phyloP scores from a whole-genome alignment of 2,329 filamentous ascomycete species.

The Fusarium sp. region DNA sequence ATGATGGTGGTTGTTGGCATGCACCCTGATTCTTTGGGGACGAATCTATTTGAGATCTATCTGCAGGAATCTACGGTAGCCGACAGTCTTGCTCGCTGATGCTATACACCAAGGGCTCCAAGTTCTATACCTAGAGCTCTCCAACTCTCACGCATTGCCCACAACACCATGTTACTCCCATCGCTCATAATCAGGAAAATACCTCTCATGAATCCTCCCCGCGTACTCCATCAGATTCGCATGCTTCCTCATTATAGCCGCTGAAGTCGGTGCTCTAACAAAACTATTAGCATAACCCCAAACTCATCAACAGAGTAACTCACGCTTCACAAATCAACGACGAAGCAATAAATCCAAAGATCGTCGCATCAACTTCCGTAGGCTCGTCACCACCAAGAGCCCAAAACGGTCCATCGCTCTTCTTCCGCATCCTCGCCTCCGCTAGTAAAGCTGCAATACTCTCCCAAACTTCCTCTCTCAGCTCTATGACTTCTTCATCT shows the following conservation, averaged over 20 bases:
- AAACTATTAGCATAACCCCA: neutral
- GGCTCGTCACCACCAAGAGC: slow-evolving; percentile 61
- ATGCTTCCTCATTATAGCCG: slow-evolving; percentile 54
- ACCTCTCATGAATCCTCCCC: slow-evolving; percentile 61
- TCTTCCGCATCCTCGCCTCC: slow-evolving; percentile 42
- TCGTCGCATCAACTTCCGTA: slow-evolving; percentile 64
- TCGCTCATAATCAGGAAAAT: slow-evolving; percentile 66
- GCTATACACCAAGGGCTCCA: neutral
- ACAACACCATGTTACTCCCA: slow-evolving; percentile 40
- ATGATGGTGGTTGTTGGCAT: neutral
- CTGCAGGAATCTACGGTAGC: too few relatives aligned
- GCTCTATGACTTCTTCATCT: slow-evolving; percentile 56
- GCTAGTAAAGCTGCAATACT: slow-evolving; percentile 57
- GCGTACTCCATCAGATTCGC: slow-evolving; percentile 65
- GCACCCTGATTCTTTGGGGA: neutral
- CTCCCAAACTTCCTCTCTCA: slow-evolving; percentile 64
- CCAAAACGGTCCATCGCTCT: slow-evolving; percentile 61
- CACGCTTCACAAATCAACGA: slow-evolving; percentile 63
- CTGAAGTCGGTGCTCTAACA: slow-evolving; percentile 57
- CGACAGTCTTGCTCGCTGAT: neutral
- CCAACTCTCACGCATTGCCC: neutral
- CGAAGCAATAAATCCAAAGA: slow-evolving; percentile 68
- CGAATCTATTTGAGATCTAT: neutral
- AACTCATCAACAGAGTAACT: slow-evolving; percentile 42
- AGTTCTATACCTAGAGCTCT: too few relatives aligned